Conservation (phyloP, 495 filamentous ascomycete species). For the Aspergillus sclerotiicarbonarius region DNA sequence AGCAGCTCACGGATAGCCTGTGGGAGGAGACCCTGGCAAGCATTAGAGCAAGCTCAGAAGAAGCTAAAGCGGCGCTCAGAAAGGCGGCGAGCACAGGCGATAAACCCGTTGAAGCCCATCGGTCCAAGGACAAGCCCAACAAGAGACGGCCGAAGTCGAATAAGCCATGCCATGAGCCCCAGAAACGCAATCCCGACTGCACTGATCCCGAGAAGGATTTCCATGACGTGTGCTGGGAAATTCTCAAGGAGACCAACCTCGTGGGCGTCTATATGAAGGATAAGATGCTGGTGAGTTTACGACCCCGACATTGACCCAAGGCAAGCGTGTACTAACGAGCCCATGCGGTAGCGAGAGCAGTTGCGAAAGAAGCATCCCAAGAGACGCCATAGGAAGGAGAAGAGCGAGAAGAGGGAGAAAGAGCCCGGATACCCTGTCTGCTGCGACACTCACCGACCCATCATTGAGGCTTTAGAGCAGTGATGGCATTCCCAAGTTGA, state of each 20-base stretch:
- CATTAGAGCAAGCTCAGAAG: no score
- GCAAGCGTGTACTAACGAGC: not conserved
- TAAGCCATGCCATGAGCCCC: not conserved
- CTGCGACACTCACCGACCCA: no score
- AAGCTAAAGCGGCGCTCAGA: not conserved
- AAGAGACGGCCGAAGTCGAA: not conserved
- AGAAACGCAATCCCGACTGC: not conserved
- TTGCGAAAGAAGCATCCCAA: not conserved
- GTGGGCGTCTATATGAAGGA: not conserved
- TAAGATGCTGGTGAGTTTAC: not conserved
- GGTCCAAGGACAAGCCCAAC: no score
- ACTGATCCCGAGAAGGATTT: slow-evolving; percentile 14
- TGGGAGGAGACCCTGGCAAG: no score
- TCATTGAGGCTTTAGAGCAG: no score
- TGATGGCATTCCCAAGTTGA: no score
- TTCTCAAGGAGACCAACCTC: not conserved
- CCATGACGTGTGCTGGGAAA: not conserved
- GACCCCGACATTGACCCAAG: not conserved
- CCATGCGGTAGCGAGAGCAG: not conserved
- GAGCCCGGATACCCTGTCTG: no score
- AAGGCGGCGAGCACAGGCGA: not conserved
- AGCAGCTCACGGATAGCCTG: no score
- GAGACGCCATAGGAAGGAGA: not conserved
- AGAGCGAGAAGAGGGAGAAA: no score
- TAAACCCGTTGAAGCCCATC: not conserved